A percentile compares a stretch with the other conserved stretches of the same genome.
Conservation (phyloP, 441 rosid genomes). For the Melastoma candidum region DNA sequence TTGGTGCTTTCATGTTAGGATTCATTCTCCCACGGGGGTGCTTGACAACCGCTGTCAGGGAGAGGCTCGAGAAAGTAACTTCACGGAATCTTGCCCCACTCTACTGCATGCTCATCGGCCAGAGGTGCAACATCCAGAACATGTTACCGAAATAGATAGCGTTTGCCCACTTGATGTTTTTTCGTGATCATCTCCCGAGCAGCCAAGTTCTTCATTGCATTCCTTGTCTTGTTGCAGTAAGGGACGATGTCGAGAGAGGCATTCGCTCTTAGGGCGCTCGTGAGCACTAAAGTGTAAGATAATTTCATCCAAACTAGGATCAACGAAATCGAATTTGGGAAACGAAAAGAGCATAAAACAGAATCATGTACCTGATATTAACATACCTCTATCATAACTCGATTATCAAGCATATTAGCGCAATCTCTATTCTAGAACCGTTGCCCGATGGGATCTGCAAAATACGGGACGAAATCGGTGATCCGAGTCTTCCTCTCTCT, state of each 20-base stretch:
- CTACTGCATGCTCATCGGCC: slow-evolving; percentile 10
- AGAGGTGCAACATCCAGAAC: neutral
- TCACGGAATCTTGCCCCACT: slow-evolving; percentile 10
- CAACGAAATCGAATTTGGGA: too few species aligned
- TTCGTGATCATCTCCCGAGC: slow-evolving; percentile 3
- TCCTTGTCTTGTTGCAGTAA: neutral
- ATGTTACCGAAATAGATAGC: neutral
- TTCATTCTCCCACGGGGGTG: slow-evolving; percentile 23
- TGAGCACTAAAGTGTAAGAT: slow-evolving; percentile 10
- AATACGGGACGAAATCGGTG: too few species aligned
- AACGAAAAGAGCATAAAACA: too few species aligned
- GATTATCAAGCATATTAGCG: too few species aligned
- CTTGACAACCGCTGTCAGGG: slow-evolving; percentile 4
- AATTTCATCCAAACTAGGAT: too few species aligned
- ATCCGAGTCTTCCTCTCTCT: too few species aligned
- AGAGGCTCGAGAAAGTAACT: slow-evolving; percentile 5
- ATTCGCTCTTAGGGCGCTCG: slow-evolving; percentile 6
- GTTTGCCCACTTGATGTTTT: neutral
- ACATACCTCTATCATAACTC: too few species aligned
- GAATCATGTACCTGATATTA: too few species aligned
- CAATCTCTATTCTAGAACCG: too few species aligned
- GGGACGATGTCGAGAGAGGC: slow-evolving; percentile 1
- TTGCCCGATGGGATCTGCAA: too few species aligned
- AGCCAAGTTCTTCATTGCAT: slow-evolving; percentile 13
- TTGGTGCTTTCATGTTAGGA: slow-evolving; percentile 45